Base-by-base conservation (phyloP, 108 stramenopile genomes). In the Cylindrotheca fusiformis region DNA sequence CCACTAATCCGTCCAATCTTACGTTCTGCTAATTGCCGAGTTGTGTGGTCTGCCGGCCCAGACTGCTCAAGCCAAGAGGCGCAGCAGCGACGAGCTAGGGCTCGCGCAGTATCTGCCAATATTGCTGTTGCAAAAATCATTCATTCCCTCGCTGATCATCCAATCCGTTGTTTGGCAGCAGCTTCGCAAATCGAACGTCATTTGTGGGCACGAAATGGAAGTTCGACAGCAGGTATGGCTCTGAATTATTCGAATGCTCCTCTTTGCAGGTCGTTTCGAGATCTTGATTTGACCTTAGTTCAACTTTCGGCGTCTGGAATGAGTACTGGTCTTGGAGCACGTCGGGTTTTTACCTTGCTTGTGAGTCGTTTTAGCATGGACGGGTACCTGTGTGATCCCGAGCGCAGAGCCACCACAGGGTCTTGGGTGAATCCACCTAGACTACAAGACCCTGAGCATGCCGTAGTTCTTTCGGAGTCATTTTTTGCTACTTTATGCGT, bases 191-290 rank as follows among this genome's bases (percentile, higher is more conserved):
- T 95, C 52, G 90, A 90, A 54, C 75, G 85, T 27, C 87, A 90
- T 54, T 73, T 93, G 68, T 95, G 94, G 94, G 82, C 86, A 27
- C 74, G 87, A 60, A 95, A 95, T 78, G 94, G 94, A 29, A 67
- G 74, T 47, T 69, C 88, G 1, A 68, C 75, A n/a, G 87, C 86
- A 6, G 87, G 88, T 17, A 89, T 91, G 87, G 90, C 91, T 3
- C 57, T 91, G 59, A 93, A 93, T 59, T 95, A 93, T 67, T 83
- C 84, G 49, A 83, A 72, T 54, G 74, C 88, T 19, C 94, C 94
- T 20, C 76, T 95, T 20, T 92, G 91, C 49, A 76, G 89, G 28
- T 83, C 86, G 2, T 79, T 95, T 49, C 71, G 90, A 61, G 91
- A 95, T 64, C 66, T 93, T 26, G 94, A 95, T 65, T 55, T 95